Evolutionary conservation across 805 yeast species (phyloP).

Genomic region (Candida railenensis): DNA sequence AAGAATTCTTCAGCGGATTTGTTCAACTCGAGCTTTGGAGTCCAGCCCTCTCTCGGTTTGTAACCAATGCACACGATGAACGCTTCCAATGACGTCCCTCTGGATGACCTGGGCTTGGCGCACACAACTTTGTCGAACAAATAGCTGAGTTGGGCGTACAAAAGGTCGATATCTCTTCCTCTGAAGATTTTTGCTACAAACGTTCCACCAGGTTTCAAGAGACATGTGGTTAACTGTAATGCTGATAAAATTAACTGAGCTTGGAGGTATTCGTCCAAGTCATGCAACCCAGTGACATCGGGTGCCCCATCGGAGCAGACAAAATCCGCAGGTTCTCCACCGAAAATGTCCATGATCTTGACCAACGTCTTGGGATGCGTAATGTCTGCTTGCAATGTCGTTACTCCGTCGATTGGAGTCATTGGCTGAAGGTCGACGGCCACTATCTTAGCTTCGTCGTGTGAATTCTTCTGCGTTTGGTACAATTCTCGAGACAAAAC

Average conservation of each 20-base stretch:
- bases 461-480: conserved; percentile 33
- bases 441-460: conserved; percentile 66
- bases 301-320: conserved; percentile 99
- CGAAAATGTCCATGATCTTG: conserved; percentile 75
- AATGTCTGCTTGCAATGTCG: conserved; percentile 91
- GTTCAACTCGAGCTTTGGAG: conserved; percentile 56
- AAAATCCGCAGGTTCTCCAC: conserved; percentile 91
- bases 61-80: conserved; percentile 91
- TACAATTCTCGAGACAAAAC: conserved; percentile 75
- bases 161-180: conserved; percentile 91
- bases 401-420: conserved; percentile 93
- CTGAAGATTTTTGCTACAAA: conserved; percentile 96
- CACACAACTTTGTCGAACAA: conserved; percentile 86
- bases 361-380: conserved; percentile 90
- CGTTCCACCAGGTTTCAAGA: conserved; percentile 84
- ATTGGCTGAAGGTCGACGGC: conserved; percentile 97
- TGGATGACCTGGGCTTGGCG: conserved; percentile 93
- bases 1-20: conserved; percentile 81
- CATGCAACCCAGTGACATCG: conserved; percentile 96
- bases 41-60: conserved; percentile 81
- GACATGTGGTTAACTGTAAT: conserved; percentile 84
- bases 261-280: conserved; percentile 94
- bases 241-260: conserved; percentile 93
- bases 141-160: conserved; percentile 88
- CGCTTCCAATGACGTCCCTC: conserved; percentile 93